Evolutionary conservation across 1,284 basidiomycete genomes (phyloP).

Genomic region (Apiotrichum porosum): DNA sequence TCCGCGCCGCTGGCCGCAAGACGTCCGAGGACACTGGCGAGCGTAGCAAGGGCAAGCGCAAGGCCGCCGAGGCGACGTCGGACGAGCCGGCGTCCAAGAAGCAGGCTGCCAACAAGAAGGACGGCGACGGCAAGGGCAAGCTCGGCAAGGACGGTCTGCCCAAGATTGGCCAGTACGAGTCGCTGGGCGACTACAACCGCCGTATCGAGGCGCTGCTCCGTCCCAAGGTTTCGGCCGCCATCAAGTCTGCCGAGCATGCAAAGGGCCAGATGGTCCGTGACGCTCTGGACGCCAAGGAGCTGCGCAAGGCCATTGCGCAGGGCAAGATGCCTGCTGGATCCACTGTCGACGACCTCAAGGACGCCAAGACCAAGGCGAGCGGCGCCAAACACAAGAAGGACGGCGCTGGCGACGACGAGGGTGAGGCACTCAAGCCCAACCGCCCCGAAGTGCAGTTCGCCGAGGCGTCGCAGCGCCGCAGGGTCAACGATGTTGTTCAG

Average conservation of each 20-base stretch:
- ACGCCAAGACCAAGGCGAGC: not conserved
- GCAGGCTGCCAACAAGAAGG: not conserved
- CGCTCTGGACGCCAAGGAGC: slow-evolving; percentile 25
- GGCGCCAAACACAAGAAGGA: too few relatives aligned
- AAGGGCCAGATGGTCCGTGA: slow-evolving; percentile 23
- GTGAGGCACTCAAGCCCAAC: slow-evolving; percentile 3
- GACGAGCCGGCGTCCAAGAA: not conserved
- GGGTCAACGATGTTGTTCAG: slow-evolving; percentile 26
- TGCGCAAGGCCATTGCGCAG: slow-evolving; percentile 11
- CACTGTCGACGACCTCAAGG: not conserved
- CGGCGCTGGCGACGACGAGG: not conserved
- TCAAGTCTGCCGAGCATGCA: slow-evolving; percentile 37
- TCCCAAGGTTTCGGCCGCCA: slow-evolving; percentile 39
- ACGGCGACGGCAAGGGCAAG: not conserved
- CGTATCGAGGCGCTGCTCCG: slow-evolving; percentile 41
- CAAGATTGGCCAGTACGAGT: slow-evolving; percentile 25
- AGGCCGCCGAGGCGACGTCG: not conserved
- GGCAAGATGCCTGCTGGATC: slow-evolving; percentile 6
- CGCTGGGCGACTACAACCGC: slow-evolving; percentile 45
- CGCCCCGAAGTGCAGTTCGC: slow-evolving; percentile 10
- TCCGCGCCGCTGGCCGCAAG: slow-evolving; percentile 31
- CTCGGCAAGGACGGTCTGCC: slow-evolving; percentile 10
- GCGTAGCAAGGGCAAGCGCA: not conserved
- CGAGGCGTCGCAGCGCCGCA: slow-evolving; percentile 7
- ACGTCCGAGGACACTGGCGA: slow-evolving; percentile 40